Base-by-base conservation (phyloP, 176 grass and related monocot species). In the Alloteropsis semialata region DNA sequence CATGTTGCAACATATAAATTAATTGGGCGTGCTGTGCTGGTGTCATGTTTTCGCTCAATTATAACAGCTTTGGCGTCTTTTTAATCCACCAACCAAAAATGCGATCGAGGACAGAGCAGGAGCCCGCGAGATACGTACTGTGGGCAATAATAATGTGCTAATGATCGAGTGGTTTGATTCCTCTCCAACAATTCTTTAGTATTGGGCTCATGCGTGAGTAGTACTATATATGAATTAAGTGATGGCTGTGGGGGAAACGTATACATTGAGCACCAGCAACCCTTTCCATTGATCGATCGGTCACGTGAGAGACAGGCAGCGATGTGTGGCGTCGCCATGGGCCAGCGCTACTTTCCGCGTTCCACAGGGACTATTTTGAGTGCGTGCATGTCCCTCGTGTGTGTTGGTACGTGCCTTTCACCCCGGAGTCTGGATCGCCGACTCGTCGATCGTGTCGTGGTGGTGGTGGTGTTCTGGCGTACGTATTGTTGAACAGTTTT, bases 61-160 rank as follows among this genome's bases (percentile, higher is more conserved):
- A 49, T 25, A 79, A 39, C 42, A n/a, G 38, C 42, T 32, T 39
- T 17, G 2, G 28, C 15, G 0, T 14, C 21, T 78, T 69, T 69
- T 59, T 9, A 71, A 39, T 59, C 65, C 17, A 72, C 65, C 75
- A 72, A 72, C 41, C n/a, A 62, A 60, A 61, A 36, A 45, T 76
- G 27, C 48, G 30, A 24, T 19, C 18, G 51, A 22, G 51, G 51
- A 54, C 51, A 0, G n/a, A 54, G n/a, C n/a, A n/a, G 51, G 51
- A 54, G 51, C 51, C 51, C 51, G 50, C 6, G 39, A 42, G 39
- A 42, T 41, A 39, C 11, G 61, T 58, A 32, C 45, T 30, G 24
- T 34, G n/a, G n/a, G n/a, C 39, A 78, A 70, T 24, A 29, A 79
- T 78, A 25, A 78, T 63, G 36, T 15, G 75, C 54, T 75, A 72